phyloP scores from a whole-genome alignment of 2,329 filamentous ascomycete genomes.

The Sporothrix protearum region DNA sequence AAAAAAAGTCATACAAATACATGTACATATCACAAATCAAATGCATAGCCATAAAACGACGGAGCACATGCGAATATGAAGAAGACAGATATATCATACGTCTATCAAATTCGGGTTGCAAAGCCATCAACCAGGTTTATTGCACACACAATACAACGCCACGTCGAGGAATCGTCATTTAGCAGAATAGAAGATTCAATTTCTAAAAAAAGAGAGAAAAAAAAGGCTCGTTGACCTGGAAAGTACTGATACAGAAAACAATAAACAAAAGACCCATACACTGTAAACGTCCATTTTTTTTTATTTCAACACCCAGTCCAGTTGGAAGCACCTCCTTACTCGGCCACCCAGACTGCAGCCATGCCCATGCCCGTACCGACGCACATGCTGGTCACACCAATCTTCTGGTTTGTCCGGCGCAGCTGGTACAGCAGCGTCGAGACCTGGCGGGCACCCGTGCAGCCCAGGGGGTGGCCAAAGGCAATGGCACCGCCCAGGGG shows the following conservation, averaged over 20 bases:
- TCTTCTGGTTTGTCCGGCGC: conserved; percentile 74
- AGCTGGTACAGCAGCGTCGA: conserved; percentile 89
- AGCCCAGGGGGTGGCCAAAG: conserved; percentile 91
- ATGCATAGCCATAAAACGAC: not conserved
- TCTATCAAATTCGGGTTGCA: no score
- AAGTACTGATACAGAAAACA: conserved; percentile 10
- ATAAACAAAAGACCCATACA: not conserved
- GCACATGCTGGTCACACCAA: conserved; percentile 95
- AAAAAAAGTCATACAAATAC: not conserved
- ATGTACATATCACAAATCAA: not conserved
- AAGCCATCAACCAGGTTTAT: no score
- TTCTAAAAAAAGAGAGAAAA: not conserved
- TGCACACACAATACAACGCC: no score
- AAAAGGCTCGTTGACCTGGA: not conserved
- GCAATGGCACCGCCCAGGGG: conserved; percentile 96
- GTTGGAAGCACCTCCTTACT: conserved; percentile 50
- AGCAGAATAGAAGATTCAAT: not conserved
- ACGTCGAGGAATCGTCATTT: no score
- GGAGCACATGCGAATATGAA: no score
- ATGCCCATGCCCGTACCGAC: conserved; percentile 97
- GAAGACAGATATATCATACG: no score
- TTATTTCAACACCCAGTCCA: not conserved
- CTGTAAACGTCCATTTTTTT: conserved; percentile 1
- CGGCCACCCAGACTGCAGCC: conserved; percentile 93
- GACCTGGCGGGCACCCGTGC: conserved; percentile 90